These are phyloP conservation scores for Amaranthus tricolor DNA, from an alignment of 179 eudicot genomes.

Conservation along the genomic window DNA sequence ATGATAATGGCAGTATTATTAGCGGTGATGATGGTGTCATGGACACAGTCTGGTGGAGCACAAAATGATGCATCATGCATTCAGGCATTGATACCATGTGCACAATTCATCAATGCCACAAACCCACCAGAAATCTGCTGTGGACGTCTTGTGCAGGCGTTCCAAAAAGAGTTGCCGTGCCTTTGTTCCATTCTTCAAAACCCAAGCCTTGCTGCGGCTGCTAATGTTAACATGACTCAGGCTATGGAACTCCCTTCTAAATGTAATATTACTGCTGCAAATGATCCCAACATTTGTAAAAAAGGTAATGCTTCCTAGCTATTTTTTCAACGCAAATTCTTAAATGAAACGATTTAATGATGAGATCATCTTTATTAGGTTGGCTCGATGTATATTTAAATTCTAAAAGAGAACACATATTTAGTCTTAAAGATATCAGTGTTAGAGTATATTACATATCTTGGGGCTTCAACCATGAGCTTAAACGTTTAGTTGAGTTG, in stretches of 20 bases:
- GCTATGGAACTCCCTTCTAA: constrained; percentile 12
- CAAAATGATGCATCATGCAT: constrained; percentile 4
- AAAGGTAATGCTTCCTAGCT: background rate
- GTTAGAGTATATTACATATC: too few relatives aligned
- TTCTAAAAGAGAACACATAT: background rate
- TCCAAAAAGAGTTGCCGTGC: constrained; percentile 13
- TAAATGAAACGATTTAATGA: background rate
- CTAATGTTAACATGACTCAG: constrained; percentile 3
- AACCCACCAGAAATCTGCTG: constrained; percentile 21
- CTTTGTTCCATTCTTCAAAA: constrained; percentile 14
- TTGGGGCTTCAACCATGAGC: too few relatives aligned
- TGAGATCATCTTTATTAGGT: background rate
- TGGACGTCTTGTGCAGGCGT: constrained; percentile 5
- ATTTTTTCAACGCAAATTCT: background rate
- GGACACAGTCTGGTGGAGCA: background rate
- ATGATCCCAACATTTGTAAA: constrained; percentile 7
- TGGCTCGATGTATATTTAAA: background rate
- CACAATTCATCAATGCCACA: background rate
- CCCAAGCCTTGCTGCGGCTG: background rate
- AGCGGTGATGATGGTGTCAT: constrained; percentile 10
- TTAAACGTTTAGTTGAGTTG: too few relatives aligned
- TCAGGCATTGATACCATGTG: constrained; percentile 13
- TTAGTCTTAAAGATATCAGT: too few relatives aligned
- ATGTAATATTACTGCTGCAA: constrained; percentile 5
- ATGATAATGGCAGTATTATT: constrained; percentile 11